phyloP scores from a whole-genome alignment of 2,329 filamentous ascomycete species.

The Trichophaea hybrida region DNA sequence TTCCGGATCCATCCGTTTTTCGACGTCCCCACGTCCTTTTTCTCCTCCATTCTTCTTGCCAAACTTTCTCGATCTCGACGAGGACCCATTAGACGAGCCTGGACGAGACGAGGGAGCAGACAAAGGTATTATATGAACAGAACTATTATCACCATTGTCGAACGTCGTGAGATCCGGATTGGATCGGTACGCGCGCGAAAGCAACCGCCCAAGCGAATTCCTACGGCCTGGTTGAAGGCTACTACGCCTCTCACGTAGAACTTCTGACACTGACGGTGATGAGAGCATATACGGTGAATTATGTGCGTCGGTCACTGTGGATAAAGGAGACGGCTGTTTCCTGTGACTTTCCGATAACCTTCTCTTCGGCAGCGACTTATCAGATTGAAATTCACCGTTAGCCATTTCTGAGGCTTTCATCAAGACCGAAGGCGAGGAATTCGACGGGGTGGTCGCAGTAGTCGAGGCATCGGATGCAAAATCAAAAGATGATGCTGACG shows the following conservation, averaged over 20 bases:
- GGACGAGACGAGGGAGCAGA: constrained; percentile 6
- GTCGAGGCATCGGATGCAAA: constrained; percentile 16
- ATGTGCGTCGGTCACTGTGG: constrained; percentile 16
- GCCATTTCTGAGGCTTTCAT: constrained; percentile 15
- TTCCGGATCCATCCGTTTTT: constrained; percentile 9
- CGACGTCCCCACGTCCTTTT: constrained; percentile 1
- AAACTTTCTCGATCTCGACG: neutral
- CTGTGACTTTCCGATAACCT: constrained; percentile 12
- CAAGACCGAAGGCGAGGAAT: constrained; percentile 17
- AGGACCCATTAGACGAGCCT: neutral
- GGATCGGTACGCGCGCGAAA: constrained; percentile 17
- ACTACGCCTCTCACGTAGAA: constrained; percentile 6
- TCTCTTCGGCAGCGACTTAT: constrained; percentile 1
- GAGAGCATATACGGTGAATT: constrained; percentile 15
- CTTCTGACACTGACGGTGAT: constrained; percentile 2
- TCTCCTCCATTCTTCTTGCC: neutral
- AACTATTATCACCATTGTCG: constrained; percentile 8
- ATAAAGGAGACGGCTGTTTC: constrained; percentile 19
- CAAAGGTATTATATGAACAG: constrained; percentile 13
- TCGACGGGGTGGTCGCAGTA: constrained; percentile 16
- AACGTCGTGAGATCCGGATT: constrained; percentile 15
- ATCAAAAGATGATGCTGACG: constrained; percentile 17
- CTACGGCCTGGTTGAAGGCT: constrained; percentile 7
- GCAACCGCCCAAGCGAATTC: constrained; percentile 12
- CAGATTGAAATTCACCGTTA: neutral